Base-by-base conservation (phyloP, 2,329 filamentous ascomycete genomes). In the Calonectria multiphialidica region DNA sequence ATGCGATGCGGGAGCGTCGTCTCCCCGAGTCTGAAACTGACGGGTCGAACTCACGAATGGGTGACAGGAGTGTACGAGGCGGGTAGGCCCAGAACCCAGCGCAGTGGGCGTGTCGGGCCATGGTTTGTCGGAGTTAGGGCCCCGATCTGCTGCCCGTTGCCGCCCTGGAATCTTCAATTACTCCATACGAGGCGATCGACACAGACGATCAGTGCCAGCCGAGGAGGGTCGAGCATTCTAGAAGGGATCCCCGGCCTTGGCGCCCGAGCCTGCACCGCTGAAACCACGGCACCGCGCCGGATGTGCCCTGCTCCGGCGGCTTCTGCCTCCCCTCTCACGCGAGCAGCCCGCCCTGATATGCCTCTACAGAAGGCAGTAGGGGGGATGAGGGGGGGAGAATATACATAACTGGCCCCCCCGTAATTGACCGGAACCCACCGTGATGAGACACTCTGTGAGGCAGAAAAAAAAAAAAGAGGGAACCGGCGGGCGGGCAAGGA, bases 91-190 rank as follows among this genome's bases (percentile, higher is more conserved):
- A 37, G 35, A 37, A 37, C 35, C 35, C 35, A 4, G 35, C 12
- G 35, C 35, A 10, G 35, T 37, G 35, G 35, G 35, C 12, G 35
- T 37, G 35, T 45, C 40, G 23, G 40, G 57, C 37, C 57, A 62
- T 67, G 72, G 72, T 70, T 72, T 50, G 70, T 44, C 65, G 53
- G 49, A 40, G 16, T 59, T 47, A 64, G 45, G 50, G 33, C 45
- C 50, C 61, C 49, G 47, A 61, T 45, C 72, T 68, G 53, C 50
- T 49, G 16, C 45, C 33, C 33, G 44, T 66, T 23, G 25, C 37
- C 57, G 57, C 57, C 57, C 28, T 62, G 57, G 57, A 44, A 44
- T 62, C 57, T 62, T 37, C 30, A 37, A 33, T 49, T 37, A 28
- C 42, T 63, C 30, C 16, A 66, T 55, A 42, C 49, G 63, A 66